phyloP scores from a whole-genome alignment of 2,329 filamentous ascomycete species.

The Akanthomyces muscarius region DNA sequence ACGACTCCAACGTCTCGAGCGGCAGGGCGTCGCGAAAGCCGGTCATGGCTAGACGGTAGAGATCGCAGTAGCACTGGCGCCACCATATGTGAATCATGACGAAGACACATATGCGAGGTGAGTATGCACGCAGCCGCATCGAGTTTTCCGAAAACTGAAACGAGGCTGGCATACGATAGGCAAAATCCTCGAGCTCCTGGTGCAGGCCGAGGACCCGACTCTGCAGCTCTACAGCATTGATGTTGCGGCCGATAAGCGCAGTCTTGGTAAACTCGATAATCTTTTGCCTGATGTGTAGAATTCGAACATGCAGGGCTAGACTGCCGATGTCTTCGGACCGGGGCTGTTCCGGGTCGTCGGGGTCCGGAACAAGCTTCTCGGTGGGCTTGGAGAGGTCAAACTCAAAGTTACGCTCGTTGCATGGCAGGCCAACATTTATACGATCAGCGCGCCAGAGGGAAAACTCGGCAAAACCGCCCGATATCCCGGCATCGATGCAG shows the following conservation, averaged over 20 bases:
- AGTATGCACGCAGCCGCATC: conserved; percentile 52
- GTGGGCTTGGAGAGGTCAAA: conserved; percentile 54
- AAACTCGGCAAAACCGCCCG: conserved; percentile 42
- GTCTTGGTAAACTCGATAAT: conserved; percentile 52
- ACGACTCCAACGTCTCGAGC: conserved; percentile 38
- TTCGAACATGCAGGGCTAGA: conserved; percentile 52
- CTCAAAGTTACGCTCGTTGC: conserved; percentile 46
- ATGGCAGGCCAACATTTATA: conserved; percentile 40
- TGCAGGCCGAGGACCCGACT: conserved; percentile 43
- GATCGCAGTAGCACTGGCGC: conserved; percentile 55
- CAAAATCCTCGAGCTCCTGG: conserved; percentile 50
- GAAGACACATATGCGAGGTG: conserved; percentile 53
- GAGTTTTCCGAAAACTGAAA: conserved; percentile 57
- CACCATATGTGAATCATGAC: conserved; percentile 59
- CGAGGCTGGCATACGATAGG: conserved; percentile 48
- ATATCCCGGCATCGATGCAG: conserved; percentile 40
- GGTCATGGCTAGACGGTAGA: conserved; percentile 50
- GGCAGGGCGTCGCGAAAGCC: conserved; percentile 51
- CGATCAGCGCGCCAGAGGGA: conserved; percentile 40
- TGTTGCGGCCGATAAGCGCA: conserved; percentile 32
- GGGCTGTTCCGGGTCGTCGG: conserved; percentile 37
- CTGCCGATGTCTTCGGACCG: conserved; percentile 52
- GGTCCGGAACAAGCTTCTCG: conserved; percentile 46
- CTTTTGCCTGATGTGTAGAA: conserved; percentile 51
- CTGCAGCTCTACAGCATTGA: conserved; percentile 42